A percentile compares a stretch with the other conserved stretches of the same genome.
phyloP scores from a whole-genome alignment of 2,329 filamentous ascomycete species.

The Fusarium sp. region DNA sequence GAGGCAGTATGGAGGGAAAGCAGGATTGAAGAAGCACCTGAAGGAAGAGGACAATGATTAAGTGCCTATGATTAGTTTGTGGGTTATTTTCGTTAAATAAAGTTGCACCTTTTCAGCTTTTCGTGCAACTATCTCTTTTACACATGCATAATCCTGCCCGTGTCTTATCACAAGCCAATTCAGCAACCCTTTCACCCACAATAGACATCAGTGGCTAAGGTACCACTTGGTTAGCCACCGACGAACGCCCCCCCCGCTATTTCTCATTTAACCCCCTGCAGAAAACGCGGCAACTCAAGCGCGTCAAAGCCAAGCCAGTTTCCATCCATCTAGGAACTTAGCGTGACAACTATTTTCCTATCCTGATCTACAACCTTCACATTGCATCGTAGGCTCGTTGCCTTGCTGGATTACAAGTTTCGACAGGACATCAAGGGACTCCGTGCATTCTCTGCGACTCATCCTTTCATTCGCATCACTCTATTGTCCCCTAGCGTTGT shows the following conservation, averaged over 20 bases:
- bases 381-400: constrained; percentile 29
- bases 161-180: background rate
- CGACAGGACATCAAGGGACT: background rate
- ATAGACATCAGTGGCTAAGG: background rate
- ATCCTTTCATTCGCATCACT: constrained; percentile 1
- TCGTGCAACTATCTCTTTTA: constrained; percentile 1
- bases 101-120: background rate
- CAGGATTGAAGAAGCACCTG: constrained; percentile 26
- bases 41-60: constrained; percentile 38
- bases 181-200: background rate
- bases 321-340: constrained; percentile 11
- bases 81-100: background rate
- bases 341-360: constrained; percentile 34
- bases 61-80: constrained; percentile 1
- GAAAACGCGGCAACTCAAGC: constrained; percentile 38
- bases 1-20: constrained; percentile 35
- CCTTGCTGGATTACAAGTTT: constrained; percentile 17
- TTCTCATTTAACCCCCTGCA: constrained; percentile 45
- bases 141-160: background rate
- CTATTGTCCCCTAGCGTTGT: background rate
- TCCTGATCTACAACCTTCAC: constrained; percentile 6
- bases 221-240: constrained; percentile 9
- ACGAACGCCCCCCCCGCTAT: constrained; percentile 36
- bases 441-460: background rate
- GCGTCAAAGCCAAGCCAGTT: constrained; percentile 26